Percentiles rank a stretch among this genome's conserved stretches.
Evolutionary conservation across 106 monocot species (phyloP).

Genomic region (Acorus gramineus): DNA sequence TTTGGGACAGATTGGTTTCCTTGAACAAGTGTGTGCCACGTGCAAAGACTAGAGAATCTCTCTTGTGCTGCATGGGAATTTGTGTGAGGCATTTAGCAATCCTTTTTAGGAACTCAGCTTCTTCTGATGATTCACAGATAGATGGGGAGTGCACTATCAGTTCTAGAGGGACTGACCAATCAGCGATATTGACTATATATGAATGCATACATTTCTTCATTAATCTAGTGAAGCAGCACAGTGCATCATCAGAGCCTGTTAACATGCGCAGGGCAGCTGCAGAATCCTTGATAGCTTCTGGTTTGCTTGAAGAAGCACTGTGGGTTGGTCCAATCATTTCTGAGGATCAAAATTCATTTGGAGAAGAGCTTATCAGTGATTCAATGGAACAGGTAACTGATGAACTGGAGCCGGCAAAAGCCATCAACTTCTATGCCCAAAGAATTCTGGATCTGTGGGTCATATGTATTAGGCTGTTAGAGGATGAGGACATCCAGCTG

Average conservation of each 20-base stretch:
- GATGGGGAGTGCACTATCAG: constrained; percentile 3
- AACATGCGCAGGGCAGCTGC: constrained; percentile 77
- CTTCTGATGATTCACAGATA: constrained; percentile 7
- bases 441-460: constrained; percentile 77
- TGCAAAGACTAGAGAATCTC: constrained; percentile 55
- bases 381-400: constrained; percentile 7
- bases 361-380: background rate
- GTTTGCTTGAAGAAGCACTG: constrained; percentile 49
- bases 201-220: constrained; percentile 39
- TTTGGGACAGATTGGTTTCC: constrained; percentile 75
- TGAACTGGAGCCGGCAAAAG: constrained; percentile 6
- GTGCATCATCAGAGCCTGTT: constrained; percentile 67
- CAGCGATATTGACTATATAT: constrained; percentile 14
- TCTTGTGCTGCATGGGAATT: constrained; percentile 80
- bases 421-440: constrained; percentile 30
- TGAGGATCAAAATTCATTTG: constrained; percentile 15
- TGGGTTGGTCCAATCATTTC: constrained; percentile 32
- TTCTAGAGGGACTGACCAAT: background rate
- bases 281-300: constrained; percentile 68
- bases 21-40: constrained; percentile 36
- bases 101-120: constrained; percentile 15
- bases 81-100: constrained; percentile 51
- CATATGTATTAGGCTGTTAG: constrained; percentile 62
- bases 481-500: constrained; percentile 69
- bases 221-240: constrained; percentile 43